phyloP scores from a whole-genome alignment of 164 flowering plant genomes.

The Chloranthus sessilifolius region DNA sequence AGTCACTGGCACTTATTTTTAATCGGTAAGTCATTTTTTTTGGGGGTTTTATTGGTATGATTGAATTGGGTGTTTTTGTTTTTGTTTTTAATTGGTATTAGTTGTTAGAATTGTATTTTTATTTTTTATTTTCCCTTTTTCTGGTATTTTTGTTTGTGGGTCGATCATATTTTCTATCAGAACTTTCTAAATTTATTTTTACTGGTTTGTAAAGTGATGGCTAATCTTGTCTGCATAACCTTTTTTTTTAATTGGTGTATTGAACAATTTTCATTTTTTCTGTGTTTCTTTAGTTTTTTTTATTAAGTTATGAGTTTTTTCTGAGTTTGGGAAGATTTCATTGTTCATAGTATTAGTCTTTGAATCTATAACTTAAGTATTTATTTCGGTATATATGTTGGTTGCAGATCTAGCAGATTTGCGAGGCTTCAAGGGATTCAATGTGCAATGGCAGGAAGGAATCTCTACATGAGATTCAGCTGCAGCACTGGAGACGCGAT shows the following conservation, averaged over 20 bases:
- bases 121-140: background rate
- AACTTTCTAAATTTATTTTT: too few species aligned
- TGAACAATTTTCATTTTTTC: background rate
- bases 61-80: background rate
- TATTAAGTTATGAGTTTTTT: background rate
- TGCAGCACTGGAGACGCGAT: conserved; percentile 94
- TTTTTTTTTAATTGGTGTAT: background rate
- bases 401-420: conserved; percentile 76
- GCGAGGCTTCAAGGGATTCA: conserved; percentile 69
- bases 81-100: background rate
- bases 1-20: conserved; percentile 40
- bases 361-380: too few species aligned
- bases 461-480: conserved; percentile 60
- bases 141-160: background rate
- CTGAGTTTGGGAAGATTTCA: too few species aligned
- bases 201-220: too few species aligned
- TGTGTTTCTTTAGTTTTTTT: background rate
- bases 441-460: conserved; percentile 74
- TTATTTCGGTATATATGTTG: too few species aligned
- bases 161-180: too few species aligned
- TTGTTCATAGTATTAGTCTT: too few species aligned
- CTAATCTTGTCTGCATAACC: too few species aligned
- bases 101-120: background rate
- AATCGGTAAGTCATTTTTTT: conserved; percentile 34
- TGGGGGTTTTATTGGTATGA: background rate